phyloP scores from a whole-genome alignment of 2,329 filamentous ascomycete genomes.

The Purpureocillium lavendulum region DNA sequence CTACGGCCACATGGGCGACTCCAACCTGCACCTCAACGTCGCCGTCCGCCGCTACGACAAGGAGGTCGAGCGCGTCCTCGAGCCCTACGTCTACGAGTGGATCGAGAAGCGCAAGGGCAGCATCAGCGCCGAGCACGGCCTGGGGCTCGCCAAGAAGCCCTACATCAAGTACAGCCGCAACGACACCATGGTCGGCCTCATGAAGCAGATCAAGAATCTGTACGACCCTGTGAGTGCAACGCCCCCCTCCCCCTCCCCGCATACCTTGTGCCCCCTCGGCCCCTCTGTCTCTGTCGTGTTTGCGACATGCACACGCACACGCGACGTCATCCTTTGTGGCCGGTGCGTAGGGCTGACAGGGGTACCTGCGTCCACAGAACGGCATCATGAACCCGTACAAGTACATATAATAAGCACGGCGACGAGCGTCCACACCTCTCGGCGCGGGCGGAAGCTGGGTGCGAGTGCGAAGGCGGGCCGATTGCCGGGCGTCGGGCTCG shows the following conservation, averaged over 20 bases:
- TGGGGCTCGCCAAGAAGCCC: constrained; percentile 91
- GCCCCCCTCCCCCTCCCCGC: too few relatives aligned
- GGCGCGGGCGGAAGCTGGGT: neutral
- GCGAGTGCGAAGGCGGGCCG: neutral
- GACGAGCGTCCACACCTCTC: neutral
- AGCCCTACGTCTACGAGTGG: constrained; percentile 98
- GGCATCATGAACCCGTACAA: constrained; percentile 99
- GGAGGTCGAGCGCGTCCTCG: constrained; percentile 74
- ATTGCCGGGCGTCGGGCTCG: neutral
- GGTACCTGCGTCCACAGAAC: constrained; percentile 47
- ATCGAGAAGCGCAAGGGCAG: constrained; percentile 79
- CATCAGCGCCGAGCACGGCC: constrained; percentile 92
- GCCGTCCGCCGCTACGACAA: constrained; percentile 77
- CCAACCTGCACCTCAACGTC: constrained; percentile 91
- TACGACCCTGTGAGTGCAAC: constrained; percentile 76
- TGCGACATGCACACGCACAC: too few relatives aligned
- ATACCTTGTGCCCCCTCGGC: neutral
- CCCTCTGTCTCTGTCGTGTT: constrained; percentile 5
- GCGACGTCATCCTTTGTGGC: too few relatives aligned
- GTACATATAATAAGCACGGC: constrained; percentile 52
- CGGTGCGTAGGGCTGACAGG: constrained; percentile 15
- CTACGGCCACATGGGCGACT: constrained; percentile 97
- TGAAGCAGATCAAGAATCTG: constrained; percentile 90
- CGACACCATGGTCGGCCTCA: constrained; percentile 77
- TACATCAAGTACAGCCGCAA: constrained; percentile 90